Evolutionary conservation across 768 basidiomycete genomes (phyloP), one percentile per base, ranked within the genome.

Genomic region (Pholiota molesta): DNA sequence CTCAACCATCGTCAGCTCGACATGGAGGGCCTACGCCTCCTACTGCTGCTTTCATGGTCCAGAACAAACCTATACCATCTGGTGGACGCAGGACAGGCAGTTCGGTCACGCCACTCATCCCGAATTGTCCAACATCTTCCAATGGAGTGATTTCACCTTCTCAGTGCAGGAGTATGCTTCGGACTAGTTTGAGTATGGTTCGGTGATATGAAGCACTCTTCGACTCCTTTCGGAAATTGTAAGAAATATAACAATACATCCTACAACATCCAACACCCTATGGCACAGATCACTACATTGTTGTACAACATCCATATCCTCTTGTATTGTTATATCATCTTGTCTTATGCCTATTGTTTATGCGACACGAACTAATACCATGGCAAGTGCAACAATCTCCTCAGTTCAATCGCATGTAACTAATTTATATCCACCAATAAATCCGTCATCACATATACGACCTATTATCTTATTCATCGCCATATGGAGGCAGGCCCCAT

Each of bases 401-500:
- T 16, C 14, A 11, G 11, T 37, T 37, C 35, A 37, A 16, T 16
- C 31, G 31, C 31, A 3, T 31, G 6, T 9, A 31, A 31, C 6
- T 31, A 31, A 42, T 42, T 16, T 42, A 42, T 17, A 14, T 44
- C 19, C 16, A 44, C 42, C 4, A 21, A 21, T 19, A 44, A 44
- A 44, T 37, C 35, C 42, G n/a, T 11, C 5, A 44, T n/a, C 19
- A 19, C 42, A 19, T 56, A 33, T 28, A 31, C 31, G 44, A 23
- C 8, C 33, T 23, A 5, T 4, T 40, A 40, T 8, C 26, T 16
- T 58, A 55, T 55, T 55, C 57, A 17, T 57, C 51, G 35, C 65
- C 59, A 69, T 89, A 94, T 11, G 90, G 82, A 19, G 93, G 93
- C 29, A 95, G 77, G 2, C 92, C 94, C 91, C 92, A 95, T 44